Evolutionary conservation across 2,329 filamentous ascomycete genomes (phyloP).

Genomic region (Trichoderma harzianum): DNA sequence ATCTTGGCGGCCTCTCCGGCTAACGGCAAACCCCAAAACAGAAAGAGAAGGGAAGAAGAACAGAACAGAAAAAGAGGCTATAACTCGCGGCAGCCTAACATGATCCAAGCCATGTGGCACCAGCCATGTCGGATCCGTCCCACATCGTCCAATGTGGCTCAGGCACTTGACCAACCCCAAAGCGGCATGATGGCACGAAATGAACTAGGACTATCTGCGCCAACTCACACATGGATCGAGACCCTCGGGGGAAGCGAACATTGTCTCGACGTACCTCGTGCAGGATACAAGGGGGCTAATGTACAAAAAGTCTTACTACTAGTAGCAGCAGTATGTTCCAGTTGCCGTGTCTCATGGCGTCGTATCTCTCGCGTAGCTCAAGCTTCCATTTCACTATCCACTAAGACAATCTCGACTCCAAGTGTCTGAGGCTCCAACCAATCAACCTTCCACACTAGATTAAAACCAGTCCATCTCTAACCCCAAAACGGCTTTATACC

Average conservation of each 20-base stretch:
- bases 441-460: neutral
- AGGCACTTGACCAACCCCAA: neutral
- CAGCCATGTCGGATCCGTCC: neutral
- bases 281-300: neutral
- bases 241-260: neutral
- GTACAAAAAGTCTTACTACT: neutral
- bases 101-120: neutral
- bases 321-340: neutral
- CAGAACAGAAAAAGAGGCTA: neutral
- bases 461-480: neutral
- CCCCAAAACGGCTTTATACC: slow-evolving; percentile 13
- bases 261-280: neutral
- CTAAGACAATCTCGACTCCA: neutral
- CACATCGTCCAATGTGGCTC: neutral
- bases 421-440: too few relatives aligned
- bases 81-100: neutral
- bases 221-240: neutral
- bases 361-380: neutral
- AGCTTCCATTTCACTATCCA: neutral
- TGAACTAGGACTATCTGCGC: neutral
- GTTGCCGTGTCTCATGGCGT: neutral
- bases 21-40: neutral
- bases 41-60: neutral
- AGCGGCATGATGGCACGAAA: neutral
- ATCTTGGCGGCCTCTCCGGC: neutral